These are phyloP conservation scores for Pythium graminicola DNA, from an alignment of 352 stramenopile species.

Conservation along the genomic window DNA sequence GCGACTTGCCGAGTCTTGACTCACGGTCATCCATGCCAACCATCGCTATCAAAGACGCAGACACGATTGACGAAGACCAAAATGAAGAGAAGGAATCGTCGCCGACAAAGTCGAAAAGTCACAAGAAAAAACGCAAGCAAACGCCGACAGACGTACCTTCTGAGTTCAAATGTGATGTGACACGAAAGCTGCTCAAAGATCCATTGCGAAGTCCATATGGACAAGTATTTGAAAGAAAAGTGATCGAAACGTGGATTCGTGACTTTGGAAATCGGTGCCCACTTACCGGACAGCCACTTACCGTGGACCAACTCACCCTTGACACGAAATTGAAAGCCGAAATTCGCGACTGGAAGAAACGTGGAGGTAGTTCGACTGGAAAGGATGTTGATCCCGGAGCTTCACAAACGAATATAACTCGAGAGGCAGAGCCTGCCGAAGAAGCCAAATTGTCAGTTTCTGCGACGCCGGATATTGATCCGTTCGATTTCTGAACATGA, in stretches of 20 bases:
- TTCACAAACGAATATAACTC: not conserved
- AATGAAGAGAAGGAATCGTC: conserved; percentile 27
- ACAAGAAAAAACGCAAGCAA: conserved; percentile 39
- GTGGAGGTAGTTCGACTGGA: not conserved
- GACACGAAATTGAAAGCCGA: conserved; percentile 51
- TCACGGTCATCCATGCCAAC: conserved; percentile 17
- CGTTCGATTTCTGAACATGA: conserved; percentile 23
- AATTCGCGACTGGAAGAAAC: conserved; percentile 65
- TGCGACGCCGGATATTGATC: conserved; percentile 14
- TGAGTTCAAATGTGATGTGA: conserved; percentile 73
- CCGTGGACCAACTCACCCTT: conserved; percentile 35
- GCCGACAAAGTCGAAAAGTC: conserved; percentile 25
- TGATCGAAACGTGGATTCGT: conserved; percentile 76
- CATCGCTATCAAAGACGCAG: conserved; percentile 56
- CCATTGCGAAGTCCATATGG: conserved; percentile 66
- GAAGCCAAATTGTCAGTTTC: not conserved
- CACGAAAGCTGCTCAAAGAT: conserved; percentile 60
- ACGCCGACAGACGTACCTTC: conserved; percentile 31
- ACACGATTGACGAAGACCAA: conserved; percentile 26
- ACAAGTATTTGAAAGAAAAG: conserved; percentile 68
- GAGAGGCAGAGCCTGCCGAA: conserved; percentile 12
- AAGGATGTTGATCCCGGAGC: not conserved
- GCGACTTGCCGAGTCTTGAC: conserved; percentile 62
- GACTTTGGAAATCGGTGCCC: conserved; percentile 81
- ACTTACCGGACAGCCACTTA: conserved; percentile 63